Evolutionary conservation across 305 asterid genomes (phyloP), one percentile per base, ranked within the genome.

Genomic region (Plantago lanceolata): DNA sequence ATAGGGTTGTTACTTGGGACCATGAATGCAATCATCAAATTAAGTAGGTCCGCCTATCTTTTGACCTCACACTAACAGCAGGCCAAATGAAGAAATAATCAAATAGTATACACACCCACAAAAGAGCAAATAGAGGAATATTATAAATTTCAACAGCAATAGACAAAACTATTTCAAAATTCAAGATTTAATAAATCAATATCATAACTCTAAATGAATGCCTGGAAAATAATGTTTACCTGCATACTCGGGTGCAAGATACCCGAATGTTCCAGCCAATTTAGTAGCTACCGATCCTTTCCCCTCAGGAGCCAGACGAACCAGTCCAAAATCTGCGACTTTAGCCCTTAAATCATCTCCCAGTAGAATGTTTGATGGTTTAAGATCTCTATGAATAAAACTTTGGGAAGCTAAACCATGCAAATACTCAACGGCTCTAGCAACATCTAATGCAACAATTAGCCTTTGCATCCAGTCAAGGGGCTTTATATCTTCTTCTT

Each of bases 291-390:
- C 69, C 1, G 97, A 85, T 50, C 88, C 93, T 71, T 87, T 81
- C 48, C 97, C 98, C 52, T 93, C 96, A 5, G 97, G 97, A 24
- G 95, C 97, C 58, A 89, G 94, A 31, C 94, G 91, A 71, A 93
- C 95, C 44, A 93, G 96, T 61, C 98, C 98, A 72, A 93, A 93
- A 73, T 93, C 98, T 0, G 97, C 82, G 64, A 93, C 98, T 74
- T 93, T 93, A 67, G 98, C 97, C 75, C 87, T 82, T 95, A 93
- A 79, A 80, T 89, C 98, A 72, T 93, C 97, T 56, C 96, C 98
- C 40, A 89, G 73, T 66, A 93, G 98, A 68, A 93, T 89, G 68
- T 93, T 93, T 0, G 97, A 85, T 1, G 98, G 98, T 69, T 93
- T 93, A 54, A 93, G 90, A 85, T 93, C 98, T 71, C 98, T 78